Conservation (phyloP, 306 rosid species). For the Fragaria iinumae region DNA sequence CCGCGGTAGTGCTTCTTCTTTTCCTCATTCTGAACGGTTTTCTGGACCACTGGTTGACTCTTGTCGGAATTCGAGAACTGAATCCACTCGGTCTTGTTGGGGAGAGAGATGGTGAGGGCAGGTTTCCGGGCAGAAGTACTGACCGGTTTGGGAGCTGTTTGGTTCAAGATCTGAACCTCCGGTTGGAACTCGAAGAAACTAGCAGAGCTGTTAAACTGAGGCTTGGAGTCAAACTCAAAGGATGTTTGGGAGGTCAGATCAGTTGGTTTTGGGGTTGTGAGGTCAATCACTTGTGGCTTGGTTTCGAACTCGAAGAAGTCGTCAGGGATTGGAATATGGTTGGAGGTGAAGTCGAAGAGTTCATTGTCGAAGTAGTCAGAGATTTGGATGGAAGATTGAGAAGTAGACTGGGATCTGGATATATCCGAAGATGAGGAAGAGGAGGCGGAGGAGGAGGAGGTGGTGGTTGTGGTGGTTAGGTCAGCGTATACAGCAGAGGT, state of each 20-base stretch:
- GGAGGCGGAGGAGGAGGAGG: not conserved
- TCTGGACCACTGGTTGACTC: not conserved
- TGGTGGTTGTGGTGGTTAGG: not conserved
- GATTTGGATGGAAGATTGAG: constrained; percentile 30
- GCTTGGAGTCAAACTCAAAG: constrained; percentile 23
- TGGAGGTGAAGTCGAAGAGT: constrained; percentile 16
- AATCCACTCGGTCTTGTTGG: constrained; percentile 66
- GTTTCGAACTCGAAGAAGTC: constrained; percentile 33
- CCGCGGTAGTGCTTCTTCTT: constrained; percentile 57
- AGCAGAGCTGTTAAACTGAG: not conserved
- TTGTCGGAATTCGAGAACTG: constrained; percentile 33
- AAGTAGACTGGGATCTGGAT: constrained; percentile 28
- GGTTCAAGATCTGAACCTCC: constrained; percentile 5
- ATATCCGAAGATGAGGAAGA: not conserved
- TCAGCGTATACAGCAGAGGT: not conserved
- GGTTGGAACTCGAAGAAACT: constrained; percentile 18
- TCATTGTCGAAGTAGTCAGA: constrained; percentile 27
- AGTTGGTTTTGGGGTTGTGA: constrained; percentile 32
- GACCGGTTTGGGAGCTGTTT: constrained; percentile 4
- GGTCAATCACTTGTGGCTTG: constrained; percentile 43
- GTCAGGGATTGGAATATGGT: not conserved
- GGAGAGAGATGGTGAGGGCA: constrained; percentile 53
- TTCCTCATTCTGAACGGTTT: not conserved
- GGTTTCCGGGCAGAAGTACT: constrained; percentile 38
- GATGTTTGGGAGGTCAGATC: not conserved